Evolutionary conservation across 192 early-diverging fungal genomes (phyloP).

Genomic region (Coemansia sp.): DNA sequence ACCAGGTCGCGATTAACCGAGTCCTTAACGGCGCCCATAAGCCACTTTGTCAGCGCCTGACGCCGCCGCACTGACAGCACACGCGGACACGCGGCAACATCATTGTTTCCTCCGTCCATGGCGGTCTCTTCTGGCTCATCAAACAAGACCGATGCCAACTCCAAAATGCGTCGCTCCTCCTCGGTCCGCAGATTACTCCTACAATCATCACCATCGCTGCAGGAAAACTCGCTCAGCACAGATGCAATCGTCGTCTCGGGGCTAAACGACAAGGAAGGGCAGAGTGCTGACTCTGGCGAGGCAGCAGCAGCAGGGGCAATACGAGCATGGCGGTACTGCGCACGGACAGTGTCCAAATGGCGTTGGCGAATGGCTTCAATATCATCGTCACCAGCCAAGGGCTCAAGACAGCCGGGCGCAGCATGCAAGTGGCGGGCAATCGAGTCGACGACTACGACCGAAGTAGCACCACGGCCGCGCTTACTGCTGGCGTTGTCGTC

Average conservation of each 20-base stretch:
- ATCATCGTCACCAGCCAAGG: conserved; percentile 3
- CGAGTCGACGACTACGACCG: conserved; percentile 55
- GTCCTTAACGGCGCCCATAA: conserved; percentile 61
- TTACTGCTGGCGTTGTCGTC: conserved; percentile 3
- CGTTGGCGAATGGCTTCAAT: conserved; percentile 15
- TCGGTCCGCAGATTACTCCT: not conserved
- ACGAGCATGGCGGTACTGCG: conserved; percentile 35
- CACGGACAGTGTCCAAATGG: conserved; percentile 22
- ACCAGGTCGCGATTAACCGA: conserved; percentile 55
- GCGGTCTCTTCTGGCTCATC: conserved; percentile 4
- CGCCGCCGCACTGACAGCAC: conserved; percentile 58
- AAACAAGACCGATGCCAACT: conserved; percentile 46
- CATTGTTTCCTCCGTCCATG: not conserved
- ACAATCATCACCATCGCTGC: not conserved
- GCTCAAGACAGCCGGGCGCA: conserved; percentile 14
- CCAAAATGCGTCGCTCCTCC: conserved; percentile 29
- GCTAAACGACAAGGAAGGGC: conserved; percentile 18
- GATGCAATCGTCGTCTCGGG: conserved; percentile 24
- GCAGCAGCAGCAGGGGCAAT: conserved; percentile 6
- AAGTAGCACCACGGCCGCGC: conserved; percentile 11
- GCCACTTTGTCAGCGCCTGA: conserved; percentile 66
- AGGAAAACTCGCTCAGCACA: conserved; percentile 9
- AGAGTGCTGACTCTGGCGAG: not conserved
- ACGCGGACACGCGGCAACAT: conserved; percentile 13
- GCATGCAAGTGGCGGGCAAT: conserved; percentile 39